Evolutionary conservation across 2,329 filamentous ascomycete genomes (phyloP).

Genomic region (Calonectria pteridis): DNA sequence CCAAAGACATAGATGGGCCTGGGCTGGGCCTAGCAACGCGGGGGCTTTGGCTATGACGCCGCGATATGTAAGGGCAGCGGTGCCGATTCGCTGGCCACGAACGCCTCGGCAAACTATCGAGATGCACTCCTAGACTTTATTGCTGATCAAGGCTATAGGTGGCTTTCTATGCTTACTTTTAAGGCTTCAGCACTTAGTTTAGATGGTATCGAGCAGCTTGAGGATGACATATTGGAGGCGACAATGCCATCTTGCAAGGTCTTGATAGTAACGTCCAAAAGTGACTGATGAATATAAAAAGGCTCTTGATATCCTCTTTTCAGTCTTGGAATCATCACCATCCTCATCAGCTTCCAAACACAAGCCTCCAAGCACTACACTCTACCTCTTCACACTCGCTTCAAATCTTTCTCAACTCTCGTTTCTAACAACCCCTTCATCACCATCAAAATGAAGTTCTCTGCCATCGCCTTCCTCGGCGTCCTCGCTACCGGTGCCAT

Average conservation of each 20-base stretch:
- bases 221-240: neutral
- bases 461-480: constrained; percentile 7
- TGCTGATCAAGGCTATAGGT: neutral
- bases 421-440: neutral
- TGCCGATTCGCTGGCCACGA: neutral
- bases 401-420: neutral
- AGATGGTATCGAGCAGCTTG: neutral
- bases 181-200: neutral
- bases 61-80: neutral
- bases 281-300: neutral
- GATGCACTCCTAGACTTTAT: neutral
- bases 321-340: neutral
- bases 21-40: neutral
- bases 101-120: neutral
- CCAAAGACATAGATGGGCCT: neutral
- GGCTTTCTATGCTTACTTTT: neutral
- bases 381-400: neutral
- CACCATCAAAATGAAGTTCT: neutral
- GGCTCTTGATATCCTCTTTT: neutral
- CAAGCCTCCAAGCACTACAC: neutral
- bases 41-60: neutral
- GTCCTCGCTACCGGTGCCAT: constrained; percentile 34
- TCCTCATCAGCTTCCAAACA: neutral
- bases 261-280: neutral
- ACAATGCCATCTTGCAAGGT: neutral